Conservation (phyloP, 148 eudicot species). For the Rhododendron vialii region DNA sequence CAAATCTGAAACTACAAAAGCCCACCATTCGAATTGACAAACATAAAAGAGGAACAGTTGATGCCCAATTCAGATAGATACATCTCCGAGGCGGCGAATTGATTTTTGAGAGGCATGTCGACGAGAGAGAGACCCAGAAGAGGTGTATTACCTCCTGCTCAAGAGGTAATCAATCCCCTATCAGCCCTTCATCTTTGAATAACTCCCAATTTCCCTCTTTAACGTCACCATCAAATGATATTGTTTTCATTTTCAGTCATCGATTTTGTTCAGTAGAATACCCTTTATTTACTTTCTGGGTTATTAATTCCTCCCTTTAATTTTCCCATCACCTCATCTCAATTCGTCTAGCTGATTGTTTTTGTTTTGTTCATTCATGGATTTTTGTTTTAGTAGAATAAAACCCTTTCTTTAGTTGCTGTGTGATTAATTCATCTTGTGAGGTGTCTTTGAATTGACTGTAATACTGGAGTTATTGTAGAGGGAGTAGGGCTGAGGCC, state of each 20-base stretch:
- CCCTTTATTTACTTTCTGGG: neutral
- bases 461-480: neutral
- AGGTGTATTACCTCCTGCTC: constrained; percentile 51
- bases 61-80: neutral
- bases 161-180: constrained; percentile 34
- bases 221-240: neutral
- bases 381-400: neutral
- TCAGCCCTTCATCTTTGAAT: neutral
- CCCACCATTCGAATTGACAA: too few species aligned
- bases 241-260: neutral
- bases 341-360: neutral
- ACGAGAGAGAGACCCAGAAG: constrained; percentile 55
- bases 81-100: neutral
- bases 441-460: neutral
- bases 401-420: neutral
- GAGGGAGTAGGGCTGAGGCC: neutral
- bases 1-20: too few species aligned
- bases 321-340: neutral
- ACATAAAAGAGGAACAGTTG: neutral
- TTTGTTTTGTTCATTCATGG: neutral
- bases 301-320: neutral
- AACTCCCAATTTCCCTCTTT: neutral
- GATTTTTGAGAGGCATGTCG: constrained; percentile 32
- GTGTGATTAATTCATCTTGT: neutral
- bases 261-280: neutral